These are phyloP conservation scores for Trichoderma simmonsii DNA, from an alignment of 2,329 filamentous ascomycete species.

Conservation along the genomic window DNA sequence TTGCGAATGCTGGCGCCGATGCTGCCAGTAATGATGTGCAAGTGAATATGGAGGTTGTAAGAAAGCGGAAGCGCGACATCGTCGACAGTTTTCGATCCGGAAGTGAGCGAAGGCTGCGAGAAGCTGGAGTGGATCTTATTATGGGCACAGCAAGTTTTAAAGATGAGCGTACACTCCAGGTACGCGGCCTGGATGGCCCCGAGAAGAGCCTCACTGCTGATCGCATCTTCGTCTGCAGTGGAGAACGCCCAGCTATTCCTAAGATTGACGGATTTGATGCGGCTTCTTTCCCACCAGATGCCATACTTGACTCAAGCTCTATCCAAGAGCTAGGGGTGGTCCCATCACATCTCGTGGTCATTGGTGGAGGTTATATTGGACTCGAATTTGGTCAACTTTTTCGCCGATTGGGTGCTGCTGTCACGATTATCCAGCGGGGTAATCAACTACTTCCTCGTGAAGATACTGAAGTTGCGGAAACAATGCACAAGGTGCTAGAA, in stretches of 20 bases:
- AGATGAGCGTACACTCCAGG: conserved; percentile 37
- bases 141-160: conserved; percentile 45
- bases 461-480: conserved; percentile 46
- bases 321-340: conserved; percentile 44
- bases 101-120: conserved; percentile 41
- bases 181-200: conserved; percentile 31
- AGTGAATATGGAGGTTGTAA: conserved; percentile 48
- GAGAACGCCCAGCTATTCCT: conserved; percentile 41
- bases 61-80: conserved; percentile 52
- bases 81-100: conserved; percentile 48
- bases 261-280: conserved; percentile 34
- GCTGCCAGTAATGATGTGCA: conserved; percentile 24
- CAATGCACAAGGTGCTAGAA: conserved; percentile 40
- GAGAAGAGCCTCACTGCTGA: conserved; percentile 37
- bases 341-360: conserved; percentile 46
- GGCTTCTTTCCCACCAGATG: conserved; percentile 2
- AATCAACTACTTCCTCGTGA: conserved; percentile 44
- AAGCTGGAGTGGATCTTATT: conserved; percentile 43
- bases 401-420: conserved; percentile 45
- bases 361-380: conserved; percentile 54
- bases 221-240: conserved; percentile 46
- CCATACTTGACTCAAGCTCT: conserved; percentile 45
- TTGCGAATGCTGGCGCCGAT: conserved; percentile 22
- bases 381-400: conserved; percentile 54
- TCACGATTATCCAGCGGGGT: conserved; percentile 46